Conservation (phyloP, 2,329 filamentous ascomycete genomes). For the Monilinia laxa region DNA sequence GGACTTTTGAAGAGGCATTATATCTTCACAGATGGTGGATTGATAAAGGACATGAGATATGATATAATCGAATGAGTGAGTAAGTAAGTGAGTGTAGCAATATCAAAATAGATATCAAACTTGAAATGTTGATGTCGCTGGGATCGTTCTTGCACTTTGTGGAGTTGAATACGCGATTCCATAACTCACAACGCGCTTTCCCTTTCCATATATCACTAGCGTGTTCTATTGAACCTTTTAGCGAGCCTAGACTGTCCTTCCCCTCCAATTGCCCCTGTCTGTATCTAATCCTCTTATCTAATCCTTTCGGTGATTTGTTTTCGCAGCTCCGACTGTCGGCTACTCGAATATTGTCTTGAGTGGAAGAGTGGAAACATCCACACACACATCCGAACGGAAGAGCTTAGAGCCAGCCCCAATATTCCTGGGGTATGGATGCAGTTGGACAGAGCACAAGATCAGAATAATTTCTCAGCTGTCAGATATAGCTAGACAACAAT, state of each 20-base stretch:
- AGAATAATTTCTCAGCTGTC: constrained; percentile 11
- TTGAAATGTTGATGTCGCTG: not conserved
- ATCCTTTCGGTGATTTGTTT: not conserved
- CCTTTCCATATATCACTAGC: not conserved
- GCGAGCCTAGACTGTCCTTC: not conserved
- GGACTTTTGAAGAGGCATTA: constrained; percentile 42
- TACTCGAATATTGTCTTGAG: too few relatives aligned
- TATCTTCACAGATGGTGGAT: constrained; percentile 16
- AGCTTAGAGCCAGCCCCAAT: constrained; percentile 6
- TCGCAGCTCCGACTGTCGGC: constrained; percentile 13
- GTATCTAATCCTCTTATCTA: not conserved
- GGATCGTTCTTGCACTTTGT: constrained; percentile 15
- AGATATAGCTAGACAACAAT: not conserved
- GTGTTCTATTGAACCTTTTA: not conserved
- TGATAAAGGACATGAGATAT: constrained; percentile 1
- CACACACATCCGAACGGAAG: not conserved
- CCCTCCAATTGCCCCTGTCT: constrained; percentile 4
- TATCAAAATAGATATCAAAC: not conserved
- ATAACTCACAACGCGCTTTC: constrained; percentile 7
- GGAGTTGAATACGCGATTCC: constrained; percentile 9
- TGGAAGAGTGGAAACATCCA: constrained; percentile 9
- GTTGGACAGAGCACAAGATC: constrained; percentile 10
- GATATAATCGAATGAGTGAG: not conserved
- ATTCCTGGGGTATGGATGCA: not conserved
- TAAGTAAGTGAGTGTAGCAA: not conserved